These are phyloP conservation scores for Aspergillus texensis DNA, from an alignment of 2,329 filamentous ascomycete species.

Conservation along the genomic window DNA sequence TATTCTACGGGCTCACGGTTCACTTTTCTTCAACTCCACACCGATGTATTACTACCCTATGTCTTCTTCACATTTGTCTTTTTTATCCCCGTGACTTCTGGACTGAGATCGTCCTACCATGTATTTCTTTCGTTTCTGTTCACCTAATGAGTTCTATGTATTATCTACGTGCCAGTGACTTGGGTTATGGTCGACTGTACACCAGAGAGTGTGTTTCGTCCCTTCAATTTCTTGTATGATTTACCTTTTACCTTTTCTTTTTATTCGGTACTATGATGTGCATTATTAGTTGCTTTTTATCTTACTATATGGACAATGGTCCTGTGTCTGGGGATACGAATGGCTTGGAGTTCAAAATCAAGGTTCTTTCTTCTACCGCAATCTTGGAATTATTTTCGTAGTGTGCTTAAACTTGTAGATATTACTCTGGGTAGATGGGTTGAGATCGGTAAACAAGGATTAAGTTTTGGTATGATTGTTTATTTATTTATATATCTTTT, in stretches of 20 bases:
- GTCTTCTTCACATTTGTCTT: background rate
- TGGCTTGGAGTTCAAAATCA: background rate
- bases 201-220: constrained; percentile 2
- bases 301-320: background rate
- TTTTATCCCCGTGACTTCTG: background rate
- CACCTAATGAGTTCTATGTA: background rate
- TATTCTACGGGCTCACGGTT: constrained; percentile 9
- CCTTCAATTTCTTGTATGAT: background rate
- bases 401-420: no score
- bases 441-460: no score
- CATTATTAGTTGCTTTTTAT: background rate
- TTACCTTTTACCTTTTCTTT: background rate
- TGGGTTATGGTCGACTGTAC: constrained; percentile 3
- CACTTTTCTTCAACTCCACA: background rate
- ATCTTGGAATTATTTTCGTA: background rate
- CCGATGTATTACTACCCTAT: constrained; percentile 5
- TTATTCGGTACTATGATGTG: background rate
- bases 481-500: no score
- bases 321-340: background rate
- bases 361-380: background rate
- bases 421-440: no score
- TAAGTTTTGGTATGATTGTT: no score
- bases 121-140: background rate
- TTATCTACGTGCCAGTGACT: constrained; percentile 6
- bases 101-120: background rate